Evolutionary conservation across 2,329 filamentous ascomycete species (phyloP).

Genomic region (Paecilomyces dactylethromorphus): DNA sequence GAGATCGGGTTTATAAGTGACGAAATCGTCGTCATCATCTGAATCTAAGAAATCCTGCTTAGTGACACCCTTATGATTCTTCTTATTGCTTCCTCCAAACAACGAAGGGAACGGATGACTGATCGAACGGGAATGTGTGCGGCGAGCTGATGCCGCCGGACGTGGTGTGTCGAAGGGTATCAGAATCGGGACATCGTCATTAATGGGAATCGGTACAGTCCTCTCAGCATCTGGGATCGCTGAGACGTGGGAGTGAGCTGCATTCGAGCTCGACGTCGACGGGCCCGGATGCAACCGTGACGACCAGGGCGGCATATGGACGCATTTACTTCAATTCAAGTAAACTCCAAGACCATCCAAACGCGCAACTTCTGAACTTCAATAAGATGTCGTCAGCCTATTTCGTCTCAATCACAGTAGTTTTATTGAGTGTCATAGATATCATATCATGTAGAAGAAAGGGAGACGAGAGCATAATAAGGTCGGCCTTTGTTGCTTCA

Average conservation of each 20-base stretch:
- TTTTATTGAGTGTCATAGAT: neutral
- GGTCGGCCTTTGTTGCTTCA: neutral
- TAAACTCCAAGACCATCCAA: neutral
- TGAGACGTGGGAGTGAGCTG: neutral
- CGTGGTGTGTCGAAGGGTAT: constrained; percentile 11
- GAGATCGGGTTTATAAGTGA: constrained; percentile 24
- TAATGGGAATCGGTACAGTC: constrained; percentile 12
- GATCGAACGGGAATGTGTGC: constrained; percentile 58
- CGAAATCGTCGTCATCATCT: constrained; percentile 42
- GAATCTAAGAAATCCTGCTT: constrained; percentile 39
- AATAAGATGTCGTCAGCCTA: neutral
- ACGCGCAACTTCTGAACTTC: neutral
- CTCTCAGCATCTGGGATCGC: constrained; percentile 6
- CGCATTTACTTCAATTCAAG: constrained; percentile 15
- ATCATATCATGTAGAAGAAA: neutral
- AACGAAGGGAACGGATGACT: constrained; percentile 74
- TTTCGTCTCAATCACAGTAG: neutral
- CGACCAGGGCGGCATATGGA: constrained; percentile 31
- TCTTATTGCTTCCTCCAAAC: constrained; percentile 51
- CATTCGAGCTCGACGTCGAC: constrained; percentile 14
- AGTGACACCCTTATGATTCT: constrained; percentile 46
- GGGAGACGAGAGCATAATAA: neutral
- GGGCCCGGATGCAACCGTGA: constrained; percentile 24
- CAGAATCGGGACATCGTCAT: constrained; percentile 19
- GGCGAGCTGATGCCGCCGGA: constrained; percentile 14